Base-by-base conservation (phyloP, 2,329 filamentous ascomycete genomes). In the Aspergillus floridensis region DNA sequence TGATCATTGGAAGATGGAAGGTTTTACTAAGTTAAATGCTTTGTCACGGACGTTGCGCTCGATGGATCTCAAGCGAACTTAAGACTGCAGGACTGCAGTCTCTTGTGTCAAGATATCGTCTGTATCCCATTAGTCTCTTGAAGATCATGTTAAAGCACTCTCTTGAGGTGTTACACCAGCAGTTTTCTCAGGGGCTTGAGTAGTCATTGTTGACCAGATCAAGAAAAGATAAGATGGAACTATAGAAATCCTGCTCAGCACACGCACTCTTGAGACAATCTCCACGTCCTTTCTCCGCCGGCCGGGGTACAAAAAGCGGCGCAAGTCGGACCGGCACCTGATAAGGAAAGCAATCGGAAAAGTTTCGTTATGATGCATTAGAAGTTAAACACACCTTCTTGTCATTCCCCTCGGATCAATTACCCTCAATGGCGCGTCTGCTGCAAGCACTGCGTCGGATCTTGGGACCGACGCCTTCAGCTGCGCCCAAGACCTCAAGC, bases 341-440 rank as follows among this genome's bases (percentile, higher is more conserved):
- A 44, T 19, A 44, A 19, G 38, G 16, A 44, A 44, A 44, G 16
- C 14, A 47, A 52, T 24, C 49, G 7, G 31, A 52, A 44, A 48
- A 35, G 29, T 48, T 55, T 55, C 24, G 51, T 29, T 24, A 11
- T 8, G 38, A 16, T 26, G 19, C 41, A 48, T 24, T 7, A 16
- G 32, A 16, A 35, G 4, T 35, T 6, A 16, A 29, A 29, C 7
- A 29, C n/a, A n/a, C 14, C 24, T 31, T 12, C 11, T 19, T 35
- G n/a, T n/a, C 6, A 35, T 14, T 16, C 22, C 6, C 19, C 24
- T 35, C 14, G 2, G 12, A n/a, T 5, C 14, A 14, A 2, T 24
- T 14, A 1, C 52, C 19, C 41, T 29, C n/a, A 59, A 76, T 76
- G 74, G 69, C 72, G 69, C 73, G 73, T 61, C 48, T 76, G 48